Evolutionary conservation across 1,284 basidiomycete species (phyloP), one percentile per base, ranked within the genome.

Genomic region (Agroathelia rolfsii): DNA sequence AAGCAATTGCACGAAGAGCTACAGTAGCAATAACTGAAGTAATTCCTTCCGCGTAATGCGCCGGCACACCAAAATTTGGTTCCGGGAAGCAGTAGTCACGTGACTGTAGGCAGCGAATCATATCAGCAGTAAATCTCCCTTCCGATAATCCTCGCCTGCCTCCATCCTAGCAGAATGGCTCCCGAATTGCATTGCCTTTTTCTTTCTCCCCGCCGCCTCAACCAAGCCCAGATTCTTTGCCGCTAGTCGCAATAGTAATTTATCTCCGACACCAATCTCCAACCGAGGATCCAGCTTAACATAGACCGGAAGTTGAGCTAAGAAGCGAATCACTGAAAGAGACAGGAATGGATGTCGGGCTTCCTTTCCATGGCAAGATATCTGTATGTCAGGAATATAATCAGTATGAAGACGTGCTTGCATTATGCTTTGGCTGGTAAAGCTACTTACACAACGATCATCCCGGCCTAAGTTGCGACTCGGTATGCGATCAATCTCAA

Each of bases 141-240:
- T 66, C 40, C 56, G 61, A 44, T 78, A 69, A 3, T 58, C 62
- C 5, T 56, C 60, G 2, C 63, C 68, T 2, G 53, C 52, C 37
- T 83, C 76, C 82, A 97, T 92, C 47, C 92, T 76, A 3, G 92
- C 90, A 29, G 88, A 90, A 52, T 85, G 73, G 40, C 82, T 88
- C 3, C 94, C 94, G 62, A 98, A 98, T 52, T 98, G 94, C 83
- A 97, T 97, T 4, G 94, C 94, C 33, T 86, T 55, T 60, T 98
- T 98, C 48, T 83, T 88, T 40, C 87, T 64, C 30, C 45, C 44
- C 35, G 78, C 79, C 4, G 86, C 80, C 37, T 75, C 66, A 2
- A 66, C 51, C 25, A 94, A 59, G 0, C 89, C 88, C 11, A 86
- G 48, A 38, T 70, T 70, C 36, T 61, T 54, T 17, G 81, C 75